Percentiles rank a stretch among this genome's conserved stretches.
Evolutionary conservation across 108 stramenopile genomes (phyloP).

Genomic region (Nannochloropsis salina): DNA sequence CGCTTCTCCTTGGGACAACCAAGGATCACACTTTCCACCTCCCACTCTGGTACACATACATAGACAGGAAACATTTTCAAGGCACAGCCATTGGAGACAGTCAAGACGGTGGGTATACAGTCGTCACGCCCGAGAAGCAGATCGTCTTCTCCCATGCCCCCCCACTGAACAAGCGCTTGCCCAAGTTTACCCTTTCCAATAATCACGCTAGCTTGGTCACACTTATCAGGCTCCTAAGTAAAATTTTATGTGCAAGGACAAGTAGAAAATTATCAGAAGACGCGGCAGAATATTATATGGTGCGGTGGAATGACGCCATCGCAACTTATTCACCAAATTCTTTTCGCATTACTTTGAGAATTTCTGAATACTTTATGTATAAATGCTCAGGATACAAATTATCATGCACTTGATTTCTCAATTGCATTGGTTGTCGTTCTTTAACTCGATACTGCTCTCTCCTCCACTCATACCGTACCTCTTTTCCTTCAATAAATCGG

Average conservation of each 20-base stretch:
- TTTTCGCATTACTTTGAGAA: no score
- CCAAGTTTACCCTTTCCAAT: slow-evolving; percentile 41
- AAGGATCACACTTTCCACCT: slow-evolving; percentile 38
- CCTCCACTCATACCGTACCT: background rate
- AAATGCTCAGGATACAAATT: no score
- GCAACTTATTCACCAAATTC: no score
- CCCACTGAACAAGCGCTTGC: slow-evolving; percentile 34
- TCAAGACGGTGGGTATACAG: slow-evolving; percentile 16
- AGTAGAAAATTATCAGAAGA: no score
- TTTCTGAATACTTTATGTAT: no score
- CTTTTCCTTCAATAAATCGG: slow-evolving; percentile 1
- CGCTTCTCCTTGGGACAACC: slow-evolving; percentile 36
- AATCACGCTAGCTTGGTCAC: slow-evolving; percentile 39
- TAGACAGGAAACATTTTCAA: slow-evolving; percentile 38
- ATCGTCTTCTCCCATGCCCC: slow-evolving; percentile 29
- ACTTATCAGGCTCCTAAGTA: slow-evolving; percentile 24
- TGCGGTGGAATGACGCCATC: no score
- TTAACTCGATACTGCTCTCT: no score
- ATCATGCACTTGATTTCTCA: no score
- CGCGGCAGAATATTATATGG: no score
- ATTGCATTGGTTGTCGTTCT: no score
- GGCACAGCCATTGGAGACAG: slow-evolving; percentile 9
- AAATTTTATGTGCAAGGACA: no score
- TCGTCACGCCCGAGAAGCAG: slow-evolving; percentile 37
- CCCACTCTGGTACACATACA: slow-evolving; percentile 39